These are phyloP conservation scores for Calocera cornea DNA, from an alignment of 768 basidiomycete species.

Conservation along the genomic window DNA sequence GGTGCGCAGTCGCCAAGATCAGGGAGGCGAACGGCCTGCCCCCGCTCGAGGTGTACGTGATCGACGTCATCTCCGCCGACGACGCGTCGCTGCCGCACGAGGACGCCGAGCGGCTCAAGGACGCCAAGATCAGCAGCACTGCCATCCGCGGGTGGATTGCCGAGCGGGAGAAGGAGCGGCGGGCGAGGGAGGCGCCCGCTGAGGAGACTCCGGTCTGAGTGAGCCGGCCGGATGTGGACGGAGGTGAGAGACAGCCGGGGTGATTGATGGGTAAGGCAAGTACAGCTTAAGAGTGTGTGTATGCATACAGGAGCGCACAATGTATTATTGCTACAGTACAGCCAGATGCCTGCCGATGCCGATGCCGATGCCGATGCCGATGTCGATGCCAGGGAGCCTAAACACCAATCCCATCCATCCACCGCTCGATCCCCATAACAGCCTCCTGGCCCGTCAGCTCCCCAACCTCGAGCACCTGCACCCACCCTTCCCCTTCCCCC, in stretches of 20 bases:
- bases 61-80: slow-evolving; percentile 76
- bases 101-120: slow-evolving; percentile 55
- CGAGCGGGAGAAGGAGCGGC: neutral
- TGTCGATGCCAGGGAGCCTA: slow-evolving; percentile 22
- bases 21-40: slow-evolving; percentile 45
- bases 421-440: slow-evolving; percentile 33
- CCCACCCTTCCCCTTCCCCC: too few relatives aligned
- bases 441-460: slow-evolving; percentile 29
- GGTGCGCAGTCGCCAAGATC: slow-evolving; percentile 45
- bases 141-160: slow-evolving; percentile 82
- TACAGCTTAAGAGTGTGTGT: too few relatives aligned
- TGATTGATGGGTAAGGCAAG: too few relatives aligned
- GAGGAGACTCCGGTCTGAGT: neutral
- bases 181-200: neutral
- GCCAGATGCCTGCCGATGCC: too few relatives aligned
- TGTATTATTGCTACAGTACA: too few relatives aligned
- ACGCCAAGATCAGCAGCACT: slow-evolving; percentile 88
- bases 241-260: neutral
- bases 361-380: too few relatives aligned
- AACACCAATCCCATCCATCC: slow-evolving; percentile 45
- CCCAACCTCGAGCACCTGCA: slow-evolving; percentile 29
- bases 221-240: neutral
- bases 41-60: slow-evolving; percentile 53
- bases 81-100: slow-evolving; percentile 44
- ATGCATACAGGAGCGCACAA: too few relatives aligned